These are phyloP conservation scores for Flueggea neowawraea DNA, from an alignment of 441 rosid genomes.

Conservation along the genomic window DNA sequence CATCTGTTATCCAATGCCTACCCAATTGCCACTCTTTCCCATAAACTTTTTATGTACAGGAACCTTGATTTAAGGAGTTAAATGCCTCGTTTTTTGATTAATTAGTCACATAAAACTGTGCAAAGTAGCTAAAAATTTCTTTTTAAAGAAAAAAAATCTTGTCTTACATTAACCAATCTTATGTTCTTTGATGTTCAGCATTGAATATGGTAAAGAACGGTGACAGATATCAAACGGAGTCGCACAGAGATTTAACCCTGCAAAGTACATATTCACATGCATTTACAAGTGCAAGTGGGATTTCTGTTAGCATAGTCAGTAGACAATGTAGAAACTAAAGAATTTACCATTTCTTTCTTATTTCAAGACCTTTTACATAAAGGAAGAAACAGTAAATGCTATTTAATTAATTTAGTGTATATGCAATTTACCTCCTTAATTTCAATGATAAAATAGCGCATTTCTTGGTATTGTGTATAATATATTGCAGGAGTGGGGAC, in stretches of 20 bases:
- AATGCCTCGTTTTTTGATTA: neutral
- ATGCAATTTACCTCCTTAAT: neutral
- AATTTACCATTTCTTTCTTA: too few relatives aligned
- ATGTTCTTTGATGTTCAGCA: too few relatives aligned
- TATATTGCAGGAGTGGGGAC: slow-evolving; percentile 28
- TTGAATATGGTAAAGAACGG: too few relatives aligned
- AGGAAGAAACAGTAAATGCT: neutral
- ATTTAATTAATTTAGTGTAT: neutral
- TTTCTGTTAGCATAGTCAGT: too few relatives aligned
- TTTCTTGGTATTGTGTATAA: too few relatives aligned
- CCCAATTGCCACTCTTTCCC: neutral
- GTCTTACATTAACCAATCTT: too few relatives aligned
- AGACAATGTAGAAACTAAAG: too few relatives aligned
- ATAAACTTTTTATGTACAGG: neutral
- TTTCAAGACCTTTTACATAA: too few relatives aligned
- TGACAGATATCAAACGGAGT: too few relatives aligned
- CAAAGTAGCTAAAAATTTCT: too few relatives aligned
- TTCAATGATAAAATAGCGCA: too few relatives aligned
- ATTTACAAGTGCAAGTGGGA: neutral
- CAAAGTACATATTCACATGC: neutral
- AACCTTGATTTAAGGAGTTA: neutral
- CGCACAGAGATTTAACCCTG: neutral
- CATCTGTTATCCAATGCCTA: neutral
- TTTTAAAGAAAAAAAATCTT: too few relatives aligned
- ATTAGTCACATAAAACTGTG: neutral